phyloP scores from a whole-genome alignment of 1,139 yeast genomes.

The Arxiozyma slooffiae region DNA sequence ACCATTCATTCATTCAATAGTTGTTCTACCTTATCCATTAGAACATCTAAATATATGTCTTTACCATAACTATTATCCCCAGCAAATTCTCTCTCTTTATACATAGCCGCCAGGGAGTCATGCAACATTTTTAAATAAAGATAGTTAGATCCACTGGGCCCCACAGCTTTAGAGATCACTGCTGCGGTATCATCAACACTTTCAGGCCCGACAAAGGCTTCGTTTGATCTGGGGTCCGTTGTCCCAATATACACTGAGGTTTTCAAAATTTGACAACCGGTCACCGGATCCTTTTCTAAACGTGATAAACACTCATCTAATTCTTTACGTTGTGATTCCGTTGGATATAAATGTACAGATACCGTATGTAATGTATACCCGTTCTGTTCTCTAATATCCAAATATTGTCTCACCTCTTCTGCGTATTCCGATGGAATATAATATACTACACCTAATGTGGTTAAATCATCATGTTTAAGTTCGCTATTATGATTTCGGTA shows the following conservation, averaged over 20 bases:
- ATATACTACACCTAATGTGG: slow-evolving; percentile 77
- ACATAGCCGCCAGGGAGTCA: slow-evolving; percentile 39
- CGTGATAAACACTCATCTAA: too few species aligned
- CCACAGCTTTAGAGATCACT: slow-evolving; percentile 46
- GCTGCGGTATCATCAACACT: slow-evolving; percentile 46
- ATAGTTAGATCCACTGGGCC: slow-evolving; percentile 74
- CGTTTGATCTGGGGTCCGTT: slow-evolving; percentile 42
- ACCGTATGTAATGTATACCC: too few species aligned
- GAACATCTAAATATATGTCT: slow-evolving; percentile 6
- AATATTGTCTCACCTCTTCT: slow-evolving; percentile 49
- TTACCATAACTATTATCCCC: slow-evolving; percentile 1
- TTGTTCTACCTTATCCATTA: slow-evolving; percentile 8
- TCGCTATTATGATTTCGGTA: too few species aligned
- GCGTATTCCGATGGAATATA: slow-evolving; percentile 64
- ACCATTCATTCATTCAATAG: background rate
- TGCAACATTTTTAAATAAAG: slow-evolving; percentile 57
- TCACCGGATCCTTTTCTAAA: too few species aligned
- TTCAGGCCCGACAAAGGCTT: slow-evolving; percentile 80
- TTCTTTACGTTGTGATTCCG: too few species aligned
- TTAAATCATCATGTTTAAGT: slow-evolving; percentile 36
- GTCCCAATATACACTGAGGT: slow-evolving; percentile 80
- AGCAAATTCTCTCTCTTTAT: background rate
- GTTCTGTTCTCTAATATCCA: slow-evolving; percentile 78
- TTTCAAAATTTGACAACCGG: too few species aligned
- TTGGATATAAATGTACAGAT: too few species aligned